These are phyloP conservation scores for Trichoderma cornu-damae DNA, from an alignment of 2,329 filamentous ascomycete genomes.

Conservation along the genomic window DNA sequence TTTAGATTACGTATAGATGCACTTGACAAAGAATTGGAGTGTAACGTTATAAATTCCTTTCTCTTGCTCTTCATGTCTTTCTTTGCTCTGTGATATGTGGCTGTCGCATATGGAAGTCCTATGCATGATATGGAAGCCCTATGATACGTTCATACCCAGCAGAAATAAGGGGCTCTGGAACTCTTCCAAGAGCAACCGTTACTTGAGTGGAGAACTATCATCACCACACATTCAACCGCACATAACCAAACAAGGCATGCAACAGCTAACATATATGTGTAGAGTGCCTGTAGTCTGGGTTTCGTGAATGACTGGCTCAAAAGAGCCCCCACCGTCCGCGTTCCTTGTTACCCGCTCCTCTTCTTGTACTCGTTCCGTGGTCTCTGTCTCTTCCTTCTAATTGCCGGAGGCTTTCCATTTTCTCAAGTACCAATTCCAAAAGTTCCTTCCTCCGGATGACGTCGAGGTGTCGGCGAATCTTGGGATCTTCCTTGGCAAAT, in stretches of 20 bases:
- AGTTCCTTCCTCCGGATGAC: conserved; percentile 89
- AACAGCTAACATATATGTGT: background rate
- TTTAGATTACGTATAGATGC: background rate
- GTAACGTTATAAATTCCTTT: background rate
- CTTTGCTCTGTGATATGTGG: background rate
- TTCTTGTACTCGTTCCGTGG: conserved; percentile 27
- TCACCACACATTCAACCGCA: conserved; percentile 1
- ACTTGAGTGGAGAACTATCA: background rate
- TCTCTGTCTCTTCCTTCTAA: conserved; percentile 71
- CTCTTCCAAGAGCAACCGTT: background rate
- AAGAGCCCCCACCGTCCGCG: conserved; percentile 48
- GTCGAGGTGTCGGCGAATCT: conserved; percentile 82
- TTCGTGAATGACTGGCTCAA: conserved; percentile 27
- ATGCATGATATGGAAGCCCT: too few species aligned
- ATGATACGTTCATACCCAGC: background rate
- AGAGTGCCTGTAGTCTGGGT: background rate
- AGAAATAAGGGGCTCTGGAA: background rate
- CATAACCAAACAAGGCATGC: background rate
- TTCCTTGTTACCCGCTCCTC: conserved; percentile 35
- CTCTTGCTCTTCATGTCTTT: background rate
- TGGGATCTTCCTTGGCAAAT: conserved; percentile 90
- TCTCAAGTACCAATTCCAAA: conserved; percentile 85
- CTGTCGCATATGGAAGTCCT: background rate
- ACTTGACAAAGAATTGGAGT: background rate
- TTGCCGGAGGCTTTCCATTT: conserved; percentile 87